phyloP scores from a whole-genome alignment of 352 stramenopile species.

The Lagenidium sp. region DNA sequence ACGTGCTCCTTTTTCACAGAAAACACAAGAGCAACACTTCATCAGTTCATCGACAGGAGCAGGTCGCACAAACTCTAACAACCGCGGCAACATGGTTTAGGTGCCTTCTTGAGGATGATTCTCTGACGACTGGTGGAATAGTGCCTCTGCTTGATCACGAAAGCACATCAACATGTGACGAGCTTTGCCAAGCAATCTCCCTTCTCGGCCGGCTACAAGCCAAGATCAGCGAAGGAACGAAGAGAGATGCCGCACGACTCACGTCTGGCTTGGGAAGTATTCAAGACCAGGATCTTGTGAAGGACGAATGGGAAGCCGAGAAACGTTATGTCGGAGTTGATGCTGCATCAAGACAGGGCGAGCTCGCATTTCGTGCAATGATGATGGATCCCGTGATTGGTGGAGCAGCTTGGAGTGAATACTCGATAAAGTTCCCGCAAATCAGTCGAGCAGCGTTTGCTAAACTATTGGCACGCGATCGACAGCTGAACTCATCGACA shows the following conservation, averaged over 20 bases:
- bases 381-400: constrained; percentile 17
- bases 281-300: constrained; percentile 11
- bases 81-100: constrained; percentile 17
- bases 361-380: constrained; percentile 29
- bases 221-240: constrained; percentile 9
- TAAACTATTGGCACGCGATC: not conserved
- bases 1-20: constrained; percentile 44
- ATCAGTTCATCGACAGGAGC: constrained; percentile 14
- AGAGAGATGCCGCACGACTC: constrained; percentile 9
- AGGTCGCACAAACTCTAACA: constrained; percentile 33
- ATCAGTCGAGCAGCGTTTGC: constrained; percentile 22
- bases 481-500: too few relatives aligned
- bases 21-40: constrained; percentile 17
- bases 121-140: constrained; percentile 5
- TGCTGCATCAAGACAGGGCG: constrained; percentile 19
- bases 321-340: constrained; percentile 19
- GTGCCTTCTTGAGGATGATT: constrained; percentile 5
- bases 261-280: constrained; percentile 10
- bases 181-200: constrained; percentile 12
- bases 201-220: constrained; percentile 16
- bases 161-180: constrained; percentile 7
- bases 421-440: constrained; percentile 15
- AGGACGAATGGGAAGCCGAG: constrained; percentile 15
- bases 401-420: constrained; percentile 20
- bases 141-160: constrained; percentile 16